phyloP scores from a whole-genome alignment of 441 rosid species.

The Bocquillonia castaneifolia region DNA sequence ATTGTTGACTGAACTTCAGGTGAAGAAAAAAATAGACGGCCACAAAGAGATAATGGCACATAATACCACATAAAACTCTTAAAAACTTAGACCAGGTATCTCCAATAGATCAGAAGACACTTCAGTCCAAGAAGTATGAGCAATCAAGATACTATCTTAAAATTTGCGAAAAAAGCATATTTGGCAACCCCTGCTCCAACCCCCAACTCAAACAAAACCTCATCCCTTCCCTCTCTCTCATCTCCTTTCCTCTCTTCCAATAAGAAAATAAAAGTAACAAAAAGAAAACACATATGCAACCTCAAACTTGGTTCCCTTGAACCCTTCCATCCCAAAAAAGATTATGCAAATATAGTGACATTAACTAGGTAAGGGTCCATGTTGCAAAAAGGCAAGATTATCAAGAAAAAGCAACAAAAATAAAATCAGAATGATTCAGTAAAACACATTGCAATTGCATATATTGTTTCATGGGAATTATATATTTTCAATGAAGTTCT shows the following conservation, averaged over 20 bases:
- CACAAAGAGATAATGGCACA: not conserved
- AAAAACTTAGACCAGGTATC: not conserved
- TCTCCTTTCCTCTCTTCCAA: too few relatives aligned
- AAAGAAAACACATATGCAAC: not conserved
- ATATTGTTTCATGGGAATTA: not conserved
- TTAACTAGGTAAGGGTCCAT: not conserved
- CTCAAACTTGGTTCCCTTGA: too few relatives aligned
- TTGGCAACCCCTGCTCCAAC: not conserved
- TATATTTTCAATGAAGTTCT: not conserved
- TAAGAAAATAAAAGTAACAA: too few relatives aligned
- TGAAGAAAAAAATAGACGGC: not conserved
- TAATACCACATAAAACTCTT: not conserved
- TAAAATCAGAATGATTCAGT: not conserved
- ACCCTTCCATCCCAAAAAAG: too few relatives aligned
- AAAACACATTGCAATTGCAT: not conserved
- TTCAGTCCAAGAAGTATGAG: not conserved
- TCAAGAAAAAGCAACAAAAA: not conserved
- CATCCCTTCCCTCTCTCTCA: too few relatives aligned
- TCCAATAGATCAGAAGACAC: not conserved
- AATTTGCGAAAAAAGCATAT: not conserved
- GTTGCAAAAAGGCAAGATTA: not conserved
- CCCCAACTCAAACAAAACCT: too few relatives aligned
- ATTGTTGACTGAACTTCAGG: slow-evolving; percentile 28
- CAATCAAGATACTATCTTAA: not conserved
- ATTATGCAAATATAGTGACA: too few relatives aligned